Evolutionary conservation across 768 basidiomycete species (phyloP).

Genomic region (Gloeophyllum trabeum): DNA sequence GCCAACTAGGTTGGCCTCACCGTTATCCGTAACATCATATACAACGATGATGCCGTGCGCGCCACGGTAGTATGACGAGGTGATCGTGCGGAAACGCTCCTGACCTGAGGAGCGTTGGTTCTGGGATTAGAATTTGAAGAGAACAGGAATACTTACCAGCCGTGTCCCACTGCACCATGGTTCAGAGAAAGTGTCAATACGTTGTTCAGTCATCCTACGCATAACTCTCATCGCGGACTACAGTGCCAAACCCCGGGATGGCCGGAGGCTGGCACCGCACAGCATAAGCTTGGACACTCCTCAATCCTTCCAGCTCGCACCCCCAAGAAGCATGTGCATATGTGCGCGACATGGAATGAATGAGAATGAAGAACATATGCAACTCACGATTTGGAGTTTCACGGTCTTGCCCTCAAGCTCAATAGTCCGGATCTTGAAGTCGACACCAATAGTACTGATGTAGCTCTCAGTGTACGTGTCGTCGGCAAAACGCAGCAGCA

Average conservation of each 20-base stretch:
- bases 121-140: neutral
- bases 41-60: conserved; percentile 98
- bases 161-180: conserved; percentile 80
- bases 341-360: too few relatives aligned
- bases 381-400: conserved; percentile 92
- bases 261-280: too few relatives aligned
- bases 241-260: too few relatives aligned
- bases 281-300: too few relatives aligned
- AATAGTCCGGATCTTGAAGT: conserved; percentile 99
- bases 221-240: too few relatives aligned
- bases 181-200: neutral
- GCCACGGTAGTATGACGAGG: conserved; percentile 98
- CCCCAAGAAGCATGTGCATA: too few relatives aligned
- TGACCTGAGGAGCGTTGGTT: conserved; percentile 45
- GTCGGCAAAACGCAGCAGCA: conserved; percentile 87
- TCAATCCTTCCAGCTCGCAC: too few relatives aligned
- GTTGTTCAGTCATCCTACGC: neutral
- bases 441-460: conserved; percentile 96
- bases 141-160: conserved; percentile 41
- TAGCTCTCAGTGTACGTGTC: conserved; percentile 97
- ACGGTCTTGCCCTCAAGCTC: conserved; percentile 98
- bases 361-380: too few relatives aligned
- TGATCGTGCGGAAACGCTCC: conserved; percentile 98
- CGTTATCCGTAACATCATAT: conserved; percentile 96
- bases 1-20: conserved; percentile 22